A percentile compares a stretch with the other conserved stretches of the same genome.
phyloP scores from a whole-genome alignment of 441 rosid genomes.

The Bocquillonia castaneifolia region DNA sequence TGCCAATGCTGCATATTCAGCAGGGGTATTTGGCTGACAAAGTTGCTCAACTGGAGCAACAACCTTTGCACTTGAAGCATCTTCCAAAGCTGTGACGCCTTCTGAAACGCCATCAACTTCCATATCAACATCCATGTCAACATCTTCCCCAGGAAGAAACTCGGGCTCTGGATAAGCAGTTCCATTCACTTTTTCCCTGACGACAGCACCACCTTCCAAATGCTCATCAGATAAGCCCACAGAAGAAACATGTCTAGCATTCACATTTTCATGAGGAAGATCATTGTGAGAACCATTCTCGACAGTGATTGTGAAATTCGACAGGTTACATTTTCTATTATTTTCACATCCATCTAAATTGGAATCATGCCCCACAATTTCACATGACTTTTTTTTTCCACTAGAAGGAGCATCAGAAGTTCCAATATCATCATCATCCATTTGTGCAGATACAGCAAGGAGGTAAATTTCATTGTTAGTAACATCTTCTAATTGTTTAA shows the following conservation, averaged over 20 bases:
- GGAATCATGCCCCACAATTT: constrained; percentile 30
- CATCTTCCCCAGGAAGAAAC: constrained; percentile 49
- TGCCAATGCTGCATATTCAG: constrained; percentile 26
- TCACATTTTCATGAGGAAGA: constrained; percentile 17
- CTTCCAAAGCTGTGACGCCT: constrained; percentile 20
- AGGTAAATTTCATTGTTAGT: constrained; percentile 58
- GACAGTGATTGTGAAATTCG: constrained; percentile 26
- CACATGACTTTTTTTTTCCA: constrained; percentile 32
- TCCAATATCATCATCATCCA: constrained; percentile 49
- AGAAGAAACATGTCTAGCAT: constrained; percentile 22
- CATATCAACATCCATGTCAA: constrained; percentile 98
- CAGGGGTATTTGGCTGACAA: constrained; percentile 32
- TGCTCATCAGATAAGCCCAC: constrained; percentile 33
- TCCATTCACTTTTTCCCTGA: constrained; percentile 33
- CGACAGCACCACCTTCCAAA: constrained; percentile 25
- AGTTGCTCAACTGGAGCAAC: constrained; percentile 29
- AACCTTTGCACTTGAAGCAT: constrained; percentile 26
- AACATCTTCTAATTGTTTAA: constrained; percentile 58
- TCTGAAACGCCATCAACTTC: constrained; percentile 62
- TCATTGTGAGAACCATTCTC: constrained; percentile 24
- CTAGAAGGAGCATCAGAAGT: constrained; percentile 23
- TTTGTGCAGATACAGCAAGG: constrained; percentile 57
- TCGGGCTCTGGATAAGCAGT: constrained; percentile 25
- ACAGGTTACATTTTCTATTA: constrained; percentile 26
- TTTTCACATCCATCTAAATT: constrained; percentile 29